These are phyloP conservation scores for Solanum hybrid DNA, from an alignment of 305 asterid species.

Conservation along the genomic window DNA sequence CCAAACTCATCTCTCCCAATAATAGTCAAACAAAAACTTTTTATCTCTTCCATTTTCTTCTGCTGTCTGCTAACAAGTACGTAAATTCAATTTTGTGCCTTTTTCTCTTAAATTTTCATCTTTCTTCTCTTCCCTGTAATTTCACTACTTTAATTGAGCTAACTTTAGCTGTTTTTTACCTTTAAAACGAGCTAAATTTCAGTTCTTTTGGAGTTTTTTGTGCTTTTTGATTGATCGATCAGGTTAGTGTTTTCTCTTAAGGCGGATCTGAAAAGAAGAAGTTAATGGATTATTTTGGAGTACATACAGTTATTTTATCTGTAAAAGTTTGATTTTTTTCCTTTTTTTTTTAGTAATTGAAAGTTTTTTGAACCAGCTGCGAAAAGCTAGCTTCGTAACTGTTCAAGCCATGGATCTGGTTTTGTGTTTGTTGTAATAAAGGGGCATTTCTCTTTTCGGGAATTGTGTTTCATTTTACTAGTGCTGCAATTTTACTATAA, in stretches of 20 bases:
- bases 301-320: not conserved
- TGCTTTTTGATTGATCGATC: not conserved
- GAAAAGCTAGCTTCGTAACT: not conserved
- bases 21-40: not conserved
- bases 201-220: not conserved
- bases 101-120: not conserved
- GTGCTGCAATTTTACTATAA: not conserved
- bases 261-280: not conserved
- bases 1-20: not conserved
- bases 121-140: not conserved
- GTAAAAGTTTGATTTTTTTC: not conserved
- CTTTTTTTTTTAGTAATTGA: not conserved
- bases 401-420: not conserved
- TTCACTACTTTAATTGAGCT: not conserved
- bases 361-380: not conserved
- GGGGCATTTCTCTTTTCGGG: not conserved
- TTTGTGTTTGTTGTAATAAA: not conserved
- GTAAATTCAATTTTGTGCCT: not conserved
- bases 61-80: not conserved
- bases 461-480: not conserved
- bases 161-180: not conserved
- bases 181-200: not conserved
- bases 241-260: not conserved
- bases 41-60: not conserved
- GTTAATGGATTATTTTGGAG: not conserved